Base-by-base conservation (phyloP, 257 asterid species). In the Solanum etuberosum region DNA sequence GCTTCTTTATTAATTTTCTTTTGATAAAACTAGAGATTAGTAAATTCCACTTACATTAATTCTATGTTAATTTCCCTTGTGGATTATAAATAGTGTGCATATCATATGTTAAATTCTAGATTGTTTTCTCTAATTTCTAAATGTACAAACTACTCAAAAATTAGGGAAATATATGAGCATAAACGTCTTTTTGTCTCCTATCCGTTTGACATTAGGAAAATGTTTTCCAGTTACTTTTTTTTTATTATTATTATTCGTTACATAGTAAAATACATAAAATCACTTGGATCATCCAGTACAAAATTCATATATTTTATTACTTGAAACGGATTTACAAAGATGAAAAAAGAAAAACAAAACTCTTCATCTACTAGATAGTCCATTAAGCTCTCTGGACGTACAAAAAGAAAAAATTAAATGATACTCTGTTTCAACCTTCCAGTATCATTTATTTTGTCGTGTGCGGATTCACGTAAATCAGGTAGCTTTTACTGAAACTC, bases 391-490 rank as follows among this genome's bases (percentile, higher is more conserved):
- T n/a, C 31, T 37, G 32, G 29, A 37, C 54, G 11, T 23, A 16
- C 51, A 37, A n/a, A 21, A 23, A 12, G 14, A 16, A 51, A 51
- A 6, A 16, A 54, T 73, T 12, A 27, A 3, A 34, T 35, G 15
- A 71, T 20, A 32, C 43, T 70, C 14, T 34, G 29, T 34, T 72
- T 72, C 3, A 5, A 72, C 80, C 25, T 34, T 21, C 29, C 29
- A 34, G 16, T 34, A 72, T 72, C 27, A 9, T 23, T 23, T 61
- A 1, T 61, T n/a, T 9, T 4, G 31, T 61, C 1, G 0, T 0
- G 15, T 2, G 1, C 0, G 2, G 15, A 2, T 65, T 65, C 35
- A 65, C 9, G 0, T 29, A 4, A 13, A 65, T 1, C 0, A 1
- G 0, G 1, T 67, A 67, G 0, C 12, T 15, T 5, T 65, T 13